These are phyloP conservation scores for Lichina pygmaea DNA, from an alignment of 495 filamentous ascomycete genomes.

Conservation along the genomic window DNA sequence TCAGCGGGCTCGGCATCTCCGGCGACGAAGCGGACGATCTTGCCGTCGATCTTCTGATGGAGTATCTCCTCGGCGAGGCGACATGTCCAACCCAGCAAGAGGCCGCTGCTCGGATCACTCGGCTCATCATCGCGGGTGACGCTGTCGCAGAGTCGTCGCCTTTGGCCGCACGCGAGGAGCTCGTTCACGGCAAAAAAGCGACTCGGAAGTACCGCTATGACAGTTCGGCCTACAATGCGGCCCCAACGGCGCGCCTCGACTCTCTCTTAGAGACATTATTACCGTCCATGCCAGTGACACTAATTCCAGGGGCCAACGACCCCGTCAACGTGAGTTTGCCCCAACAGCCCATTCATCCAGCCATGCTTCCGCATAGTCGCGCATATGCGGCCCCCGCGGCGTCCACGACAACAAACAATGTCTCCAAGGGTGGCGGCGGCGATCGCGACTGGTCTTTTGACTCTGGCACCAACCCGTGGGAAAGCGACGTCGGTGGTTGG, in stretches of 20 bases:
- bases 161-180: slow-evolving; percentile 19
- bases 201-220: slow-evolving; percentile 88
- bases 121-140: slow-evolving; percentile 78
- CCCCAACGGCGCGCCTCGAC: slow-evolving; percentile 62
- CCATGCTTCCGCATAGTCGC: slow-evolving; percentile 53
- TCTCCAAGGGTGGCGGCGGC: not conserved
- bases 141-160: slow-evolving; percentile 31
- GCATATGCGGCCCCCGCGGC: slow-evolving; percentile 28
- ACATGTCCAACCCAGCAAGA: slow-evolving; percentile 26
- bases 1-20: slow-evolving; percentile 66
- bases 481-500: slow-evolving; percentile 70
- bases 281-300: slow-evolving; percentile 53
- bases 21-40: slow-evolving; percentile 40
- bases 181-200: slow-evolving; percentile 19
- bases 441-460: slow-evolving; percentile 42
- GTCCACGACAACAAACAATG: not conserved
- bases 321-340: slow-evolving; percentile 59
- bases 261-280: slow-evolving; percentile 54
- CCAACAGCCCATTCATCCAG: slow-evolving; percentile 59
- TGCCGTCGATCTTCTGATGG: slow-evolving; percentile 48
- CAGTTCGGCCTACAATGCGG: slow-evolving; percentile 55
- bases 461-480: slow-evolving; percentile 79
- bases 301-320: slow-evolving; percentile 49
- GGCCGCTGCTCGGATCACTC: slow-evolving; percentile 40
- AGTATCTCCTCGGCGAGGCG: slow-evolving; percentile 72